These are phyloP conservation scores for Geotrichum fermentans DNA, from an alignment of 1,139 yeast species.

Conservation along the genomic window DNA sequence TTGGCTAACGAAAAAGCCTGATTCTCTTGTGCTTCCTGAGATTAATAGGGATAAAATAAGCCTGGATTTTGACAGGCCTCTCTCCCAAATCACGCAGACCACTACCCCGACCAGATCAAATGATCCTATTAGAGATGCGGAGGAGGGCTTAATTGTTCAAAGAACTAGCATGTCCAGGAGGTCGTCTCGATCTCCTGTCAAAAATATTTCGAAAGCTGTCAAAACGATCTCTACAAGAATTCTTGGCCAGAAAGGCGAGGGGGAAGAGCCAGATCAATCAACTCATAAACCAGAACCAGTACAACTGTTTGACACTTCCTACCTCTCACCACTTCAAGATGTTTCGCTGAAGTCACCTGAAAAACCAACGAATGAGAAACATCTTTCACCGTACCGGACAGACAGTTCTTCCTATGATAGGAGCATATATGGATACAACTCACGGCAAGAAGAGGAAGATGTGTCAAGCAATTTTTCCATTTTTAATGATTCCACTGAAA, in stretches of 20 bases:
- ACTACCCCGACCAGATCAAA: background rate
- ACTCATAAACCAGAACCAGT: background rate
- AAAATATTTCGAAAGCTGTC: conserved; percentile 12
- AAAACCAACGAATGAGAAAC: background rate
- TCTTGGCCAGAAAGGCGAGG: conserved; percentile 7
- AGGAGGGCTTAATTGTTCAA: conserved; percentile 3
- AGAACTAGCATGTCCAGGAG: background rate
- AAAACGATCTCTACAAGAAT: conserved; percentile 11
- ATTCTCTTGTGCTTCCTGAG: conserved; percentile 2
- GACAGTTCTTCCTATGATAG: no score
- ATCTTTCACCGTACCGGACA: background rate
- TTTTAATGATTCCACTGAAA: background rate
- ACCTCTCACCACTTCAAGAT: background rate
- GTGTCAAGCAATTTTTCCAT: background rate
- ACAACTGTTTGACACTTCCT: background rate
- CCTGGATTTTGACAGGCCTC: conserved; percentile 3
- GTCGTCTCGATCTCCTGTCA: conserved; percentile 5
- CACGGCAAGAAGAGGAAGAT: background rate
- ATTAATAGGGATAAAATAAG: conserved; percentile 1
- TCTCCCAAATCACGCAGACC: background rate
- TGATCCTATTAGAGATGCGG: conserved; percentile 3
- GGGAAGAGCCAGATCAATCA: background rate
- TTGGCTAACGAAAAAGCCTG: conserved; percentile 10
- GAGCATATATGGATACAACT: background rate
- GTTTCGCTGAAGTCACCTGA: background rate